Conservation (phyloP, 2,329 filamentous ascomycete genomes). For the Fusarium sterilihyphosum region DNA sequence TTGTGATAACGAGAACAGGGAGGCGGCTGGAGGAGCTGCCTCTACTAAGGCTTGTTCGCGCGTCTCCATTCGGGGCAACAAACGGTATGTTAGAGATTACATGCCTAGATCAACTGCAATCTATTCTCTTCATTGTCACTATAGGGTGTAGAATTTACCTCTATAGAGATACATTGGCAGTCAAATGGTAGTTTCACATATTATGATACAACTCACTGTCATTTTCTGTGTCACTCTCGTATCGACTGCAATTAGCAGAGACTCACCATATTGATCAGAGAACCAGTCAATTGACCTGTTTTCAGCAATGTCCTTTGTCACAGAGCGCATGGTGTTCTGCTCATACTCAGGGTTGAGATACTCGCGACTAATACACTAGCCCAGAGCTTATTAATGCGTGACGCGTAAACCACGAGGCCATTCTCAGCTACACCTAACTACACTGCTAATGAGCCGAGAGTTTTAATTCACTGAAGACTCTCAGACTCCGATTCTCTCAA, state of each 20-base stretch:
- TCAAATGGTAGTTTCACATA: background rate
- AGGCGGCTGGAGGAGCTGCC: background rate
- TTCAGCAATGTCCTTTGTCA: fast-evolving
- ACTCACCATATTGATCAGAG: fast-evolving
- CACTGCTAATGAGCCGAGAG: background rate
- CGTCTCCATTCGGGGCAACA: fast-evolving
- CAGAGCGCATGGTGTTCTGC: background rate
- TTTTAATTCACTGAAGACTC: too few relatives aligned
- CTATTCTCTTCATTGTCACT: fast-evolving
- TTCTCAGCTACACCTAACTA: background rate
- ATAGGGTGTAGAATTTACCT: fast-evolving
- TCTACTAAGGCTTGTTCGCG: background rate
- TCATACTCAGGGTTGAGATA: too few relatives aligned
- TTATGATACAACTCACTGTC: background rate
- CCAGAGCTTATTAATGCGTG: background rate
- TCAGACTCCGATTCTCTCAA: fast-evolving
- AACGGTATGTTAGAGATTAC: fast-evolving
- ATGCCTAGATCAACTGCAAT: fast-evolving
- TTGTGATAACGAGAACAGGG: fast-evolving
- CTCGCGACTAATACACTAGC: fast-evolving
- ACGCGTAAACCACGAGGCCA: background rate
- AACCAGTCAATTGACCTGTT: fast-evolving
- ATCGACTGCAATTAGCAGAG: fast-evolving
- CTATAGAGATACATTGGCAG: background rate
- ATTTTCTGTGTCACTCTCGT: background rate